These are phyloP conservation scores for Colletotrichum siamense DNA, from an alignment of 2,329 filamentous ascomycete species.

Conservation along the genomic window DNA sequence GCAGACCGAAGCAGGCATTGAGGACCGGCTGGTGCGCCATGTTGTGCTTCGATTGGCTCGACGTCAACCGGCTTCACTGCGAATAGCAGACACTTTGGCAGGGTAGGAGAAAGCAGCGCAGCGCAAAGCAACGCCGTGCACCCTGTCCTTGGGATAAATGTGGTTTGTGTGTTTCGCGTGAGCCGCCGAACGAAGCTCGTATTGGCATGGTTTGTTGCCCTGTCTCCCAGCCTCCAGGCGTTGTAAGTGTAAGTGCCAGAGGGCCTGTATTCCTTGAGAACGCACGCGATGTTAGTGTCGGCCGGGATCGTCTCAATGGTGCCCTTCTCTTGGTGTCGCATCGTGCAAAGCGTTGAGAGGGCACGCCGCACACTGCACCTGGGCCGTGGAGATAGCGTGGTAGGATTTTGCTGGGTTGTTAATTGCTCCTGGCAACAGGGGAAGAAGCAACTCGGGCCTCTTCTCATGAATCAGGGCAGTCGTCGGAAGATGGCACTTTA, in stretches of 20 bases:
- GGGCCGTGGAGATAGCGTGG: neutral
- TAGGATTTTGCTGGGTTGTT: neutral
- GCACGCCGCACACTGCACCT: neutral
- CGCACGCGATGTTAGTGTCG: neutral
- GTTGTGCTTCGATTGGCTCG: slow-evolving; percentile 11
- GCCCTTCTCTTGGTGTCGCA: neutral
- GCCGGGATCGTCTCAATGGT: neutral
- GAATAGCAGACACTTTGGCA: neutral
- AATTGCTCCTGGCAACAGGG: neutral
- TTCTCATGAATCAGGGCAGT: neutral
- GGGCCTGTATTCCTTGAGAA: neutral
- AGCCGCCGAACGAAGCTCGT: neutral
- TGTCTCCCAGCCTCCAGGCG: neutral
- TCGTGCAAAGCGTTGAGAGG: neutral
- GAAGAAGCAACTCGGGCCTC: neutral
- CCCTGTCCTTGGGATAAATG: neutral
- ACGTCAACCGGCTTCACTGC: neutral
- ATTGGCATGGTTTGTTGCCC: neutral
- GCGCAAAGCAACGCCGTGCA: neutral
- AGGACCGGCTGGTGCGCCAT: neutral
- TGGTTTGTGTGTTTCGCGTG: slow-evolving; percentile 3
- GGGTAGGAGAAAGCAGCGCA: neutral
- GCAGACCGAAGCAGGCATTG: slow-evolving; percentile 17
- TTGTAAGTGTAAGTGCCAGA: neutral
- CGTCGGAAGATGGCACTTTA: neutral